Evolutionary conservation across 192 early-diverging fungal genomes (phyloP), one percentile per base, ranked within the genome.

Genomic region (Gigaspora rosea): DNA sequence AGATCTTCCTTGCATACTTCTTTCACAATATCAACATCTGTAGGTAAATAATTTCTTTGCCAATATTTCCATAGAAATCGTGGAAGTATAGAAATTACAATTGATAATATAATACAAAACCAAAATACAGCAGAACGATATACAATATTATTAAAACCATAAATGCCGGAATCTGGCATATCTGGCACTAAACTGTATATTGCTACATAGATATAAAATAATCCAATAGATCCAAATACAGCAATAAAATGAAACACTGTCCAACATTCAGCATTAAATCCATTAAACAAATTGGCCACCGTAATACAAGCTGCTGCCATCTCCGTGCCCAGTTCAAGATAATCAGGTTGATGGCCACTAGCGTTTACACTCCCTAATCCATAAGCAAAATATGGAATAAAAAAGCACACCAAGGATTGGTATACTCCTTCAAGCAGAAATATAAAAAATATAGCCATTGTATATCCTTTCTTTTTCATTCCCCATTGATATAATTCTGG

Each of bases 401-500:
- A 76, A 47, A 91, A 89, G 46, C 82, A 84, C 1, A 90, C 79
- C 15, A 86, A 82, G 9, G 92, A 90, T 81, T 93, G 92, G 76
- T 87, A 91, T 32, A 91, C 41, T 9, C 86, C 90, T 62, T 93
- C 90, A 18, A 83, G 50, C 41, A 90, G 82, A 56, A 86, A 90
- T 68, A 86, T 72, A 81, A 85, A 87, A 78, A 93, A 93, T 52
- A 85, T 84, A 12, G 80, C 73, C 75, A 83, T 83, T 16, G 87
- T 91, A 83, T 93, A 94, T 56, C 87, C 82, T 33, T 88, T 83
- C 57, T 86, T 82, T 36, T 83, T 79, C 50, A 90, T 87, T 22
- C 93, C 92, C 71, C 84, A 82, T 57, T 84, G 81, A 86, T 95
- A 95, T 59, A 95, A 84, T 79, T 90, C 91, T 11, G 95, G 94